Base-by-base conservation (phyloP, 768 basidiomycete genomes). In the Ramaria sp. region DNA sequence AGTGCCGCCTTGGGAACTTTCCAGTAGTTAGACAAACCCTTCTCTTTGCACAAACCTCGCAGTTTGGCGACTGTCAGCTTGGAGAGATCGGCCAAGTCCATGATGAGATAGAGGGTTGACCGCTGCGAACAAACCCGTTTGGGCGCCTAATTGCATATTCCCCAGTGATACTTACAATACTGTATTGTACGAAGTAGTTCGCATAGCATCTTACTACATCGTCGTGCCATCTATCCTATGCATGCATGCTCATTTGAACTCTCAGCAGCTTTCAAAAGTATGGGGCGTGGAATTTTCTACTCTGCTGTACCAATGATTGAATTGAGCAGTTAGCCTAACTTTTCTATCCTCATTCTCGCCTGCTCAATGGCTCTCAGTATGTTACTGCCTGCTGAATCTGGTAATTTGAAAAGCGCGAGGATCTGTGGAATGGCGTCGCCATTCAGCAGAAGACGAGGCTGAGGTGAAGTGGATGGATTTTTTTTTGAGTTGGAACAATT, bases 351-450 rank as follows among this genome's bases (percentile, higher is more conserved):
- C 15, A 64, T 55, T 37, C 63, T 65, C 50, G 71, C 74, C 66
- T 90, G 87, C 59, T 82, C 80, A 12, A 88, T 66, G 4, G 86
- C 88, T 37, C 85, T 78, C 61, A 78, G 72, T 45, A 89, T 66
- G 63, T 84, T 79, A 34, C 72, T 68, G 27, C 70, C 71, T 30
- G 77, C 72, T 24, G 69, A 71, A 31, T 70, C 62, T 9, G 77
- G 71, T 27, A 86, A 68, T 11, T 67, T 68, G 49, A 85, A 78
- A 12, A 71, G 53, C 9, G 68, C 61, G 17, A 79, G 62, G 51
- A 89, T 75, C 22, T 63, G 63, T 12, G 81, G 80, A 2, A 88
- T 72, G 31, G 75, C 82, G 19, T 78, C 75, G 20, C 72, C 75
- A 13, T 72, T 72, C 7, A 88, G 72, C 22, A 84, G 67, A 12